Evolutionary conservation across 768 basidiomycete genomes (phyloP).

Genomic region (Phlebiopsis gigantea): DNA sequence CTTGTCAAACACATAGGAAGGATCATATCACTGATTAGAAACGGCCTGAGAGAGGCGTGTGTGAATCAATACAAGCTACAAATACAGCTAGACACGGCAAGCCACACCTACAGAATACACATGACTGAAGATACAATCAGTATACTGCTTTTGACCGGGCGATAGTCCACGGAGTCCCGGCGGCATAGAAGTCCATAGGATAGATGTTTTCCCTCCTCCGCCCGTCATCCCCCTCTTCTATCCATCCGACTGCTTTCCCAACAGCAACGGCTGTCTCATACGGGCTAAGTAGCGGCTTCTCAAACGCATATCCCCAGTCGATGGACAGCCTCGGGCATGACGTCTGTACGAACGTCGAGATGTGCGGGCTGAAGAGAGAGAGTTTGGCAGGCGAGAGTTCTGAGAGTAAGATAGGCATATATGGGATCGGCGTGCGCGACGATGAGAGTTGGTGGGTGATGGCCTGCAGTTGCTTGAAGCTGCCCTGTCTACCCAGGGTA

Average conservation of each 20-base stretch:
- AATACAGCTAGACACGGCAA: too few relatives aligned
- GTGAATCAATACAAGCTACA: too few relatives aligned
- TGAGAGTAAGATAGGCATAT: slow-evolving; percentile 87
- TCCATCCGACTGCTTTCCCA: slow-evolving; percentile 65
- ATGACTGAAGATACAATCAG: not conserved
- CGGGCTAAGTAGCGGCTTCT: slow-evolving; percentile 81
- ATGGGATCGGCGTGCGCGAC: slow-evolving; percentile 55
- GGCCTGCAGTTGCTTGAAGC: slow-evolving; percentile 80
- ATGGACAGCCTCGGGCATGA: slow-evolving; percentile 95
- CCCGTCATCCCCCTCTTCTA: slow-evolving; percentile 28
- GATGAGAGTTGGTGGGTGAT: slow-evolving; percentile 65
- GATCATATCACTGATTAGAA: too few relatives aligned
- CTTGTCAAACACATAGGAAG: too few relatives aligned
- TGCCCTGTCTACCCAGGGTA: slow-evolving; percentile 93
- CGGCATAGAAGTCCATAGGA: slow-evolving; percentile 96
- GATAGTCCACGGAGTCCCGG: slow-evolving; percentile 71
- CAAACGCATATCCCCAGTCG: slow-evolving; percentile 98
- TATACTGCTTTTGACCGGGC: slow-evolving; percentile 48
- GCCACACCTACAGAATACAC: too few relatives aligned
- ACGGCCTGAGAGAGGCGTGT: too few relatives aligned
- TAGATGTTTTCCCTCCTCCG: slow-evolving; percentile 47
- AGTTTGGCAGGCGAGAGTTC: slow-evolving; percentile 97
- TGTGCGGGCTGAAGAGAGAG: slow-evolving; percentile 70
- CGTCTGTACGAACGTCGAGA: slow-evolving; percentile 92
- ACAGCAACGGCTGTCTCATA: slow-evolving; percentile 91